Percentiles rank a stretch among this genome's conserved stretches.
phyloP scores from a whole-genome alignment of 805 yeast species.

The Candida boidinii region DNA sequence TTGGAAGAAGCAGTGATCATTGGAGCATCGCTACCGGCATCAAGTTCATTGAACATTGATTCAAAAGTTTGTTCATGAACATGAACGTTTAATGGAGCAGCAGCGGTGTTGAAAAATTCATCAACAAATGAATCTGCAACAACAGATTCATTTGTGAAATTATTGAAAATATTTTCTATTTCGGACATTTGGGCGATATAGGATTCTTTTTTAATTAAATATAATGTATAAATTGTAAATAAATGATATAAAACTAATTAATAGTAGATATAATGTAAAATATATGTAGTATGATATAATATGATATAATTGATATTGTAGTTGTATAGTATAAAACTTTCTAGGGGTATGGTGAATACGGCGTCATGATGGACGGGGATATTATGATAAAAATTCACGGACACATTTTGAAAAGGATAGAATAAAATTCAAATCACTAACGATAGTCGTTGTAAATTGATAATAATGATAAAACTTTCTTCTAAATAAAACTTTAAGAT shows the following conservation, averaged over 20 bases:
- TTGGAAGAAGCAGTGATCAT: constrained; percentile 25
- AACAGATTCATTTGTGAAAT: not conserved
- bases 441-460: too few relatives aligned
- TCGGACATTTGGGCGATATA: constrained; percentile 5
- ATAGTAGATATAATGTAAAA: constrained; percentile 1
- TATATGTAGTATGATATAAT: not conserved
- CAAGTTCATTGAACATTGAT: constrained; percentile 44
- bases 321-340: too few relatives aligned
- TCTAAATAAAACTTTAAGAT: too few relatives aligned
- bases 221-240: constrained; percentile 4
- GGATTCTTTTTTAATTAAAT: constrained; percentile 3
- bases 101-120: constrained; percentile 12
- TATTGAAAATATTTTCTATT: not conserved
- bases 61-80: constrained; percentile 42
- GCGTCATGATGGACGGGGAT: too few relatives aligned
- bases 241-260: constrained; percentile 1
- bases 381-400: too few relatives aligned
- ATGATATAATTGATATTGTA: not conserved
- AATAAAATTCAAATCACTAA: too few relatives aligned
- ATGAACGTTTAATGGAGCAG: constrained; percentile 46
- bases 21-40: too few relatives aligned
- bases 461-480: too few relatives aligned
- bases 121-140: not conserved
- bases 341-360: too few relatives aligned
- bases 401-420: too few relatives aligned